phyloP scores from a whole-genome alignment of 176 grass and related monocot species.

The Oryza punctata region DNA sequence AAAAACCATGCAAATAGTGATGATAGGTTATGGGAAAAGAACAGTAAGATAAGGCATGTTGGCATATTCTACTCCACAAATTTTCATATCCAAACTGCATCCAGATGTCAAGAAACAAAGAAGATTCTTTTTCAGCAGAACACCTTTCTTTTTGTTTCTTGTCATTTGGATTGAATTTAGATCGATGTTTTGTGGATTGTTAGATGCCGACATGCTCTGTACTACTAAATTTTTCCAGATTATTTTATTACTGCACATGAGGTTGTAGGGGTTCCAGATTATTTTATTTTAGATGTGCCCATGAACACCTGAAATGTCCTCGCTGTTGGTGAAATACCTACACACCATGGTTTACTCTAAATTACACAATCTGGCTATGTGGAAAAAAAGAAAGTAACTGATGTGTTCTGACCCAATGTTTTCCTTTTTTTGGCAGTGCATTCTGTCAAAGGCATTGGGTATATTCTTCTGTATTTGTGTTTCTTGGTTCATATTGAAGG shows the following conservation, averaged over 20 bases:
- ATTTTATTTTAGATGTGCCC: neutral
- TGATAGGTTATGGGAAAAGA: neutral
- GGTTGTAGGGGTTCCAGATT: neutral
- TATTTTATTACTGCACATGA: neutral
- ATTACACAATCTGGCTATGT: neutral
- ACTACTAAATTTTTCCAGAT: no score
- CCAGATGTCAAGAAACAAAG: neutral
- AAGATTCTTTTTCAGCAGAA: neutral
- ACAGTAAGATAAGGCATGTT: neutral
- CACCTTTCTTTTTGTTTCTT: neutral
- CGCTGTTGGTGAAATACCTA: slow-evolving; percentile 11
- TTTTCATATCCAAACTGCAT: neutral
- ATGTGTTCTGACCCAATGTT: slow-evolving; percentile 7
- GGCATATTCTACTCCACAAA: neutral
- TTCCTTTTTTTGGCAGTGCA: slow-evolving; percentile 35
- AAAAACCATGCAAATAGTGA: neutral
- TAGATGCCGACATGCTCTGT: neutral
- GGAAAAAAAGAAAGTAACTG: slow-evolving; percentile 2
- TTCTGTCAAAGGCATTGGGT: neutral
- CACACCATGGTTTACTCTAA: slow-evolving; percentile 1
- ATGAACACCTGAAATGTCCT: neutral
- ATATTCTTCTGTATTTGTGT: neutral
- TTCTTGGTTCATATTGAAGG: slow-evolving; percentile 25
- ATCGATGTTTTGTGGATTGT: neutral
- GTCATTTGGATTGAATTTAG: neutral